Evolutionary conservation across 2,329 filamentous ascomycete genomes (phyloP).

Genomic region (Pestalotiopsis sp.): DNA sequence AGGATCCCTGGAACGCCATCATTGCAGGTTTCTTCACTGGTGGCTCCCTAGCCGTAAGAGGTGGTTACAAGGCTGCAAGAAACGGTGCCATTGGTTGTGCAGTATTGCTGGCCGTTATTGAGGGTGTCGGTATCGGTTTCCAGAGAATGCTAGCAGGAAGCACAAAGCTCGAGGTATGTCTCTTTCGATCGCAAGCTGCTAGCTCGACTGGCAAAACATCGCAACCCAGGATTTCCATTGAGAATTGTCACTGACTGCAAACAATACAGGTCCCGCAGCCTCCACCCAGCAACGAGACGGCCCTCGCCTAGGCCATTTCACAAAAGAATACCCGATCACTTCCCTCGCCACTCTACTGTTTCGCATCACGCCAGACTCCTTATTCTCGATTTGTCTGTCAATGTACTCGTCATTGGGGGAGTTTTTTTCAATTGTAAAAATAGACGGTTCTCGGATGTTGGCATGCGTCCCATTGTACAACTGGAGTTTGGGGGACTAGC

Average conservation of each 20-base stretch:
- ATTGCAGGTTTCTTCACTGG: constrained; percentile 97
- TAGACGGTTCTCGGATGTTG: constrained; percentile 22
- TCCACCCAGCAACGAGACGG: constrained; percentile 32
- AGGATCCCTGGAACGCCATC: constrained; percentile 97
- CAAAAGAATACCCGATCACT: neutral
- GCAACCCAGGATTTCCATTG: neutral
- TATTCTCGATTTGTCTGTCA: constrained; percentile 25
- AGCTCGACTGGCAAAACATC: neutral
- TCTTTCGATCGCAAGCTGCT: neutral
- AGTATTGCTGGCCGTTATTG: constrained; percentile 91
- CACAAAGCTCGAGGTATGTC: constrained; percentile 75
- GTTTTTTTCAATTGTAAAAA: constrained; percentile 26
- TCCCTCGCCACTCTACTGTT: constrained; percentile 27
- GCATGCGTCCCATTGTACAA: constrained; percentile 16
- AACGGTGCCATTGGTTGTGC: constrained; percentile 97
- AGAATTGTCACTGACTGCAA: neutral
- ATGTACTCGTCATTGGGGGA: constrained; percentile 14
- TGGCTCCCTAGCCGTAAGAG: constrained; percentile 86
- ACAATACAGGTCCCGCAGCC: constrained; percentile 29
- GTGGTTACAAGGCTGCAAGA: constrained; percentile 86
- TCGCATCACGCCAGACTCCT: constrained; percentile 19
- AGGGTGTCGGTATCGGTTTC: constrained; percentile 95
- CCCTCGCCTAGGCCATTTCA: constrained; percentile 28
- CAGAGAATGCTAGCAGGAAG: constrained; percentile 91
- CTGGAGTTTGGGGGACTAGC: constrained; percentile 14